Base-by-base conservation (phyloP, 2,329 filamentous ascomycete genomes). In the Stachybotrys chartarum region DNA sequence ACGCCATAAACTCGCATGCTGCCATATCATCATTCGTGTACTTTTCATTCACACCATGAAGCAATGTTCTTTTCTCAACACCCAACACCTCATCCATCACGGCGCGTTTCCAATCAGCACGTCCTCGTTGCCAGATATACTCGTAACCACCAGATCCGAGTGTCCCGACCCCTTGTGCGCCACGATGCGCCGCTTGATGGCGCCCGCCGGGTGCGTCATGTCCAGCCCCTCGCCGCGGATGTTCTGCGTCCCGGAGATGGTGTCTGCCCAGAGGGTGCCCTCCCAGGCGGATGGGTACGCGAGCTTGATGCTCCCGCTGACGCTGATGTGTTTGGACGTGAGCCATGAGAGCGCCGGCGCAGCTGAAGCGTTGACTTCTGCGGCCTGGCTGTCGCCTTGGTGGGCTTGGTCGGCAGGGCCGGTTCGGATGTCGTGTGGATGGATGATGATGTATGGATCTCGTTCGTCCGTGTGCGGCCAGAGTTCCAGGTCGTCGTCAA, bases 271-370 rank as follows among this genome's bases (percentile, higher is more conserved):
- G 39, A 82, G 64, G 18, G 60, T 59, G 14, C 81, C 81, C 58
- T 76, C 74, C 81, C 80, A 83, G 3, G 72, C 67, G 24, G 61
- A 62, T 0, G 81, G 80, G 59, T 80, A 82, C 16, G 52, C 57
- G 24, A 82, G 66, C 14, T 60, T 62, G 51, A 81, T 60, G 35
- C 62, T 51, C 7, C 78, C 79, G 54, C 75, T 78, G 10, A 78
- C 72, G 46, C 75, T 73, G 24, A 57, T 66, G 66, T 83, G 79
- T 7, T 61, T 58, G 3, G 74, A 72, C 42, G 66, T 60, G 5
- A 83, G 65, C 32, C 66, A 63, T 51, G 66, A 61, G 63, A 77
- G 56, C 45, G 44, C 54, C 53, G 35, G 45, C 30, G 39, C 50
- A 12, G 10, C 10, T 6, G 17, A 8, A n/a, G 45, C 18, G 56